Conservation (phyloP, 768 basidiomycete genomes). For the Serendipita sp. region DNA sequence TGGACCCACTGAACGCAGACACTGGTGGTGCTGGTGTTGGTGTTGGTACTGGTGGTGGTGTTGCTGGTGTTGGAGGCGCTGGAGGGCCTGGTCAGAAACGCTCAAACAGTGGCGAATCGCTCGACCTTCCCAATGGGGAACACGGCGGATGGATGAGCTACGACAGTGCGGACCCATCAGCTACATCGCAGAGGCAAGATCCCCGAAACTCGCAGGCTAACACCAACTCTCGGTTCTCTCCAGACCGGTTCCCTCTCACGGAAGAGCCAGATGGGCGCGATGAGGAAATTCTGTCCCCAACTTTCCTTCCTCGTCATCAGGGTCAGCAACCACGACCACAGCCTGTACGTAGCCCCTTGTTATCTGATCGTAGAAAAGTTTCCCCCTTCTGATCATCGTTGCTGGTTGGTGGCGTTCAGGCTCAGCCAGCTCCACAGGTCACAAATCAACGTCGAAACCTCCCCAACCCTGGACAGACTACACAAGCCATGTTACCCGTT, state of each 20-base stretch:
- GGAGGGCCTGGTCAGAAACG: not conserved
- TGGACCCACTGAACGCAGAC: not conserved
- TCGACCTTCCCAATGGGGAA: constrained; percentile 4
- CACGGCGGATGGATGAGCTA: constrained; percentile 4
- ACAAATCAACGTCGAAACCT: not conserved
- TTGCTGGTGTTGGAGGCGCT: not conserved
- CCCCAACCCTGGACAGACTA: not conserved
- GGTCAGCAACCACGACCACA: not conserved
- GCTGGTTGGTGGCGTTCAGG: not conserved
- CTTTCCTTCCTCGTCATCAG: not conserved
- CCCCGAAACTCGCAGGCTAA: not conserved
- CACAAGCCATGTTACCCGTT: not conserved
- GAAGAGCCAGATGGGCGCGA: constrained; percentile 3
- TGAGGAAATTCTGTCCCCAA: constrained; percentile 1
- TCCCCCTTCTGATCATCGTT: not conserved
- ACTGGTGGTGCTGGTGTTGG: too few species aligned
- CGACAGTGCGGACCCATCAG: not conserved
- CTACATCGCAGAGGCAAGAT: not conserved
- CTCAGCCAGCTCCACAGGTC: not conserved
- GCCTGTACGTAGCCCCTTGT: not conserved
- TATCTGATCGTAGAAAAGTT: not conserved
- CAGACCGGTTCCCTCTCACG: not conserved
- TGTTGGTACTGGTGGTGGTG: too few species aligned
- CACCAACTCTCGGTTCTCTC: not conserved
- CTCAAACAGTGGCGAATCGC: not conserved